Conservation (phyloP, 768 basidiomycete species). For the Guyanaporus albipodus region DNA sequence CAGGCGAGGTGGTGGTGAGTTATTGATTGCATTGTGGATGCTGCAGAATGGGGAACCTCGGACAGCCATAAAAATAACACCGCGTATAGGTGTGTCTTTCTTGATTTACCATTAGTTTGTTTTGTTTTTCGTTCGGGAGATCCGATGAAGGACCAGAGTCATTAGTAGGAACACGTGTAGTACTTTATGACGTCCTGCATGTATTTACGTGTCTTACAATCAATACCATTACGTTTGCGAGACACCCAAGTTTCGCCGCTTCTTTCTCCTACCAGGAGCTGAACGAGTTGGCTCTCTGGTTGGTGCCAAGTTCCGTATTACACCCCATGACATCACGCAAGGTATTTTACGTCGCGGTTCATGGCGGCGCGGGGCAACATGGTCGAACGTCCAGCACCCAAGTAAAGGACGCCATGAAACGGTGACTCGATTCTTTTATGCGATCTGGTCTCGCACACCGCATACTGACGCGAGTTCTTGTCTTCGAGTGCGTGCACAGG, state of each 20-base stretch:
- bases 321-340: slow-evolving; percentile 8
- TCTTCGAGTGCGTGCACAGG: slow-evolving; percentile 48
- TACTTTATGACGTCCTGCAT: slow-evolving; percentile 23
- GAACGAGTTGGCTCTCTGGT: too few species aligned
- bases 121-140: background rate
- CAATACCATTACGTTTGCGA: slow-evolving; percentile 19
- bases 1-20: slow-evolving; percentile 15
- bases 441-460: background rate
- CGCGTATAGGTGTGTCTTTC: slow-evolving; percentile 10
- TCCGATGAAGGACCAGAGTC: background rate
- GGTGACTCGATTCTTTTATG: slow-evolving; percentile 36
- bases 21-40: slow-evolving; percentile 6
- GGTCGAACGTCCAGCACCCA: slow-evolving; percentile 42
- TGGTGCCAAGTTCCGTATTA: background rate
- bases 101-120: slow-evolving; percentile 11
- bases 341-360: slow-evolving; percentile 54
- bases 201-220: slow-evolving; percentile 15
- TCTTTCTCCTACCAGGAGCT: too few species aligned
- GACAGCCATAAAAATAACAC: background rate
- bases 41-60: background rate
- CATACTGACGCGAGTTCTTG: background rate
- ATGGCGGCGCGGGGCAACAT: slow-evolving; percentile 79
- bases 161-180: slow-evolving; percentile 4
- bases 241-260: background rate
- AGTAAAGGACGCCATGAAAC: slow-evolving; percentile 53